These are phyloP conservation scores for Musa itinerans DNA, from an alignment of 176 grass and related monocot species.

Conservation along the genomic window DNA sequence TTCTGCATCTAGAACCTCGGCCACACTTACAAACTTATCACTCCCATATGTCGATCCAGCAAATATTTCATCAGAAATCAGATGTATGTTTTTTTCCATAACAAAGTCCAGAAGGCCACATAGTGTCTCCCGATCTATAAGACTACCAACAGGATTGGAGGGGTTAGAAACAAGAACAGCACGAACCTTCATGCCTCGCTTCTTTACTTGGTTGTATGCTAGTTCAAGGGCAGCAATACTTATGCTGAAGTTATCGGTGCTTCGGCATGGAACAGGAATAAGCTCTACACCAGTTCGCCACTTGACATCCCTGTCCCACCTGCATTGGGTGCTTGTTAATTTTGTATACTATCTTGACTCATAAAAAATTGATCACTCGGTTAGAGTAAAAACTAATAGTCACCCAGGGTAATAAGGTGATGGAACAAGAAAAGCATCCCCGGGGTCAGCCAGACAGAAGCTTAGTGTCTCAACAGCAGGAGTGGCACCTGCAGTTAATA, in stretches of 20 bases:
- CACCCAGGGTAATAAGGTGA: slow-evolving; percentile 97
- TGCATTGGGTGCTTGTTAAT: slow-evolving; percentile 15
- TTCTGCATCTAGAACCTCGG: slow-evolving; percentile 53
- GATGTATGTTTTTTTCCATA: slow-evolving; percentile 84
- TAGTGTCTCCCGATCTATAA: slow-evolving; percentile 58
- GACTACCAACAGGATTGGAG: slow-evolving; percentile 74
- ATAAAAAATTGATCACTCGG: too few relatives aligned
- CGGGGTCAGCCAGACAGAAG: slow-evolving; percentile 82
- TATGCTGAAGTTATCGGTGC: slow-evolving; percentile 77
- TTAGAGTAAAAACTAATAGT: background rate
- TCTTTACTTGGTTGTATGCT: slow-evolving; percentile 88
- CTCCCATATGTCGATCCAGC: slow-evolving; percentile 67
- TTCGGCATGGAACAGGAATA: slow-evolving; percentile 87
- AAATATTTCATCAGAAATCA: slow-evolving; percentile 95
- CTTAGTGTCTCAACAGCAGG: slow-evolving; percentile 86
- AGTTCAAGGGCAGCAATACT: slow-evolving; percentile 67
- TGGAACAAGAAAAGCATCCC: slow-evolving; percentile 95
- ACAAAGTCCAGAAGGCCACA: slow-evolving; percentile 59
- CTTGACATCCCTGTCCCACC: slow-evolving; percentile 92
- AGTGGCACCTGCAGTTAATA: slow-evolving; percentile 77
- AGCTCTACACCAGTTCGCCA: slow-evolving; percentile 77
- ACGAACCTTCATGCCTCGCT: slow-evolving; percentile 72
- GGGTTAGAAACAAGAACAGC: slow-evolving; percentile 89
- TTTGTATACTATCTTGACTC: too few relatives aligned
- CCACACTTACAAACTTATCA: slow-evolving; percentile 60